Base-by-base conservation (phyloP, 2,329 filamentous ascomycete genomes). In the Penicillium sclerotigenum region DNA sequence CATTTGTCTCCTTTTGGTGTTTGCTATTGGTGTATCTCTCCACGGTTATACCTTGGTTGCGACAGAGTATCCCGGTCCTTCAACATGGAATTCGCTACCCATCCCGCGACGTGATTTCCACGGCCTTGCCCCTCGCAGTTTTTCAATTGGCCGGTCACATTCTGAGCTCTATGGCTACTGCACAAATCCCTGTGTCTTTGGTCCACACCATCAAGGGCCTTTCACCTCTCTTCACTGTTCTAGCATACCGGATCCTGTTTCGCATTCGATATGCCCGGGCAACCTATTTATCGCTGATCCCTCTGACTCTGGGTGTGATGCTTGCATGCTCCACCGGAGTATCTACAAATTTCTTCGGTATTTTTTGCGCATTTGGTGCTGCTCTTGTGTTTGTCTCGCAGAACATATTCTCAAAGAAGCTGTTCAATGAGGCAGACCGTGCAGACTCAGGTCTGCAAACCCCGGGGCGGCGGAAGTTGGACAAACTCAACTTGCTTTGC, bases 131-230 rank as follows among this genome's bases (percentile, higher is more conserved):
- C 18, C 80, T 99, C 33, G 93, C 94, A 1, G 82, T 88, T 28
- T 99, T 99, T 73, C 92, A 97, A 74, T 90, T 99, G 49, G 88
- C 88, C 34, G 94, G 94, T 5, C 94, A 99, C 74, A 88, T 99
- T 38, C 80, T 97, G 42, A 96, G 90, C 73, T 96, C 93, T 6
- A 94, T 91, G 62, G 93, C 94, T 28, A 99, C 93, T 31, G 88
- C 91, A 48, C 90, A 91, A 71, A 97, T 99, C 52, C 93, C 94
- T 0, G 94, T 99, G 1, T 97, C 94, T 7, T 83, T 99, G 34
- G 94, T 99, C 4, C 94, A 99, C 75, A 99, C 94, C 1, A 97
- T 99, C 77, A 99, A 99, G 77, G 94, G 94, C 8, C 84, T 99
- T 26, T 97, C 93, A 3, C 94, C 94, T 4, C 80, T 99, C 8